Evolutionary conservation across 208 protist species (phyloP).

Genomic region (Leishmania aethiopica): DNA sequence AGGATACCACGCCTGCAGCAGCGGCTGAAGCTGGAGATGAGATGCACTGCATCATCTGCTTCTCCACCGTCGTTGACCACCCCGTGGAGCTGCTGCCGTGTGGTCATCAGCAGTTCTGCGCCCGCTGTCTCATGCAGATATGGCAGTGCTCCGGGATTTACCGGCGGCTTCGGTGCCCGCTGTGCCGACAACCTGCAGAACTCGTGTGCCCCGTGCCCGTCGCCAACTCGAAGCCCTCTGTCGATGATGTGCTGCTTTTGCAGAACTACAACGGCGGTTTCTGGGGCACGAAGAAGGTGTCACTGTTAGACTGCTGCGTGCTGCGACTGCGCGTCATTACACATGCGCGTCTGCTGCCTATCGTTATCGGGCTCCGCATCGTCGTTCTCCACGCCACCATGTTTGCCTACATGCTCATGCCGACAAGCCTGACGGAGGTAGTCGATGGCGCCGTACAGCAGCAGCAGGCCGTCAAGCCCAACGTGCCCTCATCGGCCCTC

Average conservation of each 20-base stretch:
- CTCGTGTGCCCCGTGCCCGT: conserved; percentile 28
- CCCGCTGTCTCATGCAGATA: conserved; percentile 38
- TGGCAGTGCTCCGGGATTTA: conserved; percentile 29
- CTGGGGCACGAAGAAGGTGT: conserved; percentile 11
- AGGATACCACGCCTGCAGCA: not conserved
- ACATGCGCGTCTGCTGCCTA: conserved; percentile 32
- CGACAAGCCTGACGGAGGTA: conserved; percentile 5
- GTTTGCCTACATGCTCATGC: conserved; percentile 33
- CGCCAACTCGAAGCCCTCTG: conserved; percentile 18
- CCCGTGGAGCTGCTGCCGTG: conserved; percentile 43
- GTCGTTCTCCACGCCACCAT: conserved; percentile 36
- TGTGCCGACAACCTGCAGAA: conserved; percentile 36
- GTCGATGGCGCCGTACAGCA: not conserved
- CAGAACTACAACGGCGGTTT: conserved; percentile 38
- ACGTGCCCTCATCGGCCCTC: conserved; percentile 1
- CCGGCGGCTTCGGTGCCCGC: conserved; percentile 33
- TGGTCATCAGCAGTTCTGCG: conserved; percentile 36
- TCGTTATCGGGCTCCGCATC: conserved; percentile 41
- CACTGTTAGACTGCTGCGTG: conserved; percentile 33
- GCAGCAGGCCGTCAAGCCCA: not conserved
- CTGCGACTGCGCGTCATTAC: conserved; percentile 32
- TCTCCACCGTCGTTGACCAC: conserved; percentile 9
- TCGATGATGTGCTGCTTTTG: conserved; percentile 33
- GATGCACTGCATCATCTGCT: conserved; percentile 34
- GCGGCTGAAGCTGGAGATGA: not conserved